Evolutionary conservation across 805 yeast genomes (phyloP).

Genomic region (Candida fluviatilis): DNA sequence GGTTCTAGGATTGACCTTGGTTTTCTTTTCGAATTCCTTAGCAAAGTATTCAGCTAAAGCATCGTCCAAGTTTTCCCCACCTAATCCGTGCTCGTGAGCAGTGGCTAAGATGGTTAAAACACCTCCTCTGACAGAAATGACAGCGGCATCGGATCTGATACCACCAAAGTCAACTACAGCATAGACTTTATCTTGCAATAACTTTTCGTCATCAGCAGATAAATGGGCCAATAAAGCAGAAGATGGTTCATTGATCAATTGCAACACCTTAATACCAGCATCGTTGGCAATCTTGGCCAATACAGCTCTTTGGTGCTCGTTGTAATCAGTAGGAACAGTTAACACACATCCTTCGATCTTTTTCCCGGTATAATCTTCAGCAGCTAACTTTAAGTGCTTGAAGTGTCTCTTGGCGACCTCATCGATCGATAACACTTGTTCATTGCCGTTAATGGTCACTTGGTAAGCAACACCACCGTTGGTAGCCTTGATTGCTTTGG

Average conservation of each 20-base stretch:
- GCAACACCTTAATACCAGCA: conserved; percentile 78
- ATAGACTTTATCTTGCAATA: conserved; percentile 63
- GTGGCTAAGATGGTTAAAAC: conserved; percentile 85
- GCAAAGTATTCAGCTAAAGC: conserved; percentile 81
- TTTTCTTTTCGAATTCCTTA: conserved; percentile 90
- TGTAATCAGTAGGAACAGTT: conserved; percentile 87
- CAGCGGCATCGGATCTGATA: conserved; percentile 90
- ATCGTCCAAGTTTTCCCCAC: conserved; percentile 84
- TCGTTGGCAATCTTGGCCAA: conserved; percentile 57
- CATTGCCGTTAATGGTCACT: conserved; percentile 47
- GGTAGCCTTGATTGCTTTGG: conserved; percentile 51
- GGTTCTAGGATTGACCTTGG: conserved; percentile 71
- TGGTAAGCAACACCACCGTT: conserved; percentile 70
- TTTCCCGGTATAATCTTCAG: conserved; percentile 87
- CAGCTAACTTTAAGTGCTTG: conserved; percentile 76
- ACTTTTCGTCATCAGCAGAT: conserved; percentile 43
- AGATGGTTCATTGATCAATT: conserved; percentile 87
- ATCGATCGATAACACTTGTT: conserved; percentile 60
- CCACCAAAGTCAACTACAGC: conserved; percentile 98
- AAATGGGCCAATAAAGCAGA: conserved; percentile 87
- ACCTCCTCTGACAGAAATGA: conserved; percentile 91
- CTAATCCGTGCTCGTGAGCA: conserved; percentile 73
- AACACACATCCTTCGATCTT: conserved; percentile 77
- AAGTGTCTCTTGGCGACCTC: conserved; percentile 84
- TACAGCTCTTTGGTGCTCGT: conserved; percentile 65